Evolutionary conservation across 345 rosid genomes (phyloP), one percentile per base, ranked within the genome.

Genomic region (Nasturtium officinale): DNA sequence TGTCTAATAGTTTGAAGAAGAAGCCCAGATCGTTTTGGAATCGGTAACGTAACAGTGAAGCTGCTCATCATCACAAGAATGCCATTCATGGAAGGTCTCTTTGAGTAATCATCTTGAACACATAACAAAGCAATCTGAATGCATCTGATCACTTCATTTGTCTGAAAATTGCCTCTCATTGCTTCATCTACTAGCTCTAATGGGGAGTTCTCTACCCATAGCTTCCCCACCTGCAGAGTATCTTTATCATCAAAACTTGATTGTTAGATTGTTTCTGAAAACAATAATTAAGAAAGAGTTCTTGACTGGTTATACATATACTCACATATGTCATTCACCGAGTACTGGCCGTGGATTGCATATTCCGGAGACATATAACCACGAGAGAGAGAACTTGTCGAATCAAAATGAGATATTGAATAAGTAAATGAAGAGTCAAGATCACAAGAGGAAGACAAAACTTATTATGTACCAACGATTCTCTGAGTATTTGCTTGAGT

Each of bases 91-190:
- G 86, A 68, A 0, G 89, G 93, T 53, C 83, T 83, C n/a, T 38
- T 51, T 11, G 71, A 61, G n/a, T 81, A 77, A 77, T 86, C 85
- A 72, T 85, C 93, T 55, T 88, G 86, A 52, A 85, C 84, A 59
- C 93, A 88, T 57, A 86, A 54, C 23, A 88, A 43, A 3, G 84
- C 86, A 17, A 88, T 71, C 20, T 88, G 87, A 25, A 86, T 83
- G 80, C 85, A 84, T 78, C 86, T 81, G 2, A 77, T 75, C 29
- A 82, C 82, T 79, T 88, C 83, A 54, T 56, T 76, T 65, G 73
- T 79, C 60, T 82, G 57, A 67, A 69, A 80, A 37, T 53, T 54
- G 51, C 73, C 68, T 18, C 10, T 28, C 46, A 83, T 16, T 45
- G 65, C 69, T 17, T 80, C 65, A 78, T 87, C 83, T 51, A 85